phyloP scores from a whole-genome alignment of 164 flowering plant genomes.

The Vitis rupestris region DNA sequence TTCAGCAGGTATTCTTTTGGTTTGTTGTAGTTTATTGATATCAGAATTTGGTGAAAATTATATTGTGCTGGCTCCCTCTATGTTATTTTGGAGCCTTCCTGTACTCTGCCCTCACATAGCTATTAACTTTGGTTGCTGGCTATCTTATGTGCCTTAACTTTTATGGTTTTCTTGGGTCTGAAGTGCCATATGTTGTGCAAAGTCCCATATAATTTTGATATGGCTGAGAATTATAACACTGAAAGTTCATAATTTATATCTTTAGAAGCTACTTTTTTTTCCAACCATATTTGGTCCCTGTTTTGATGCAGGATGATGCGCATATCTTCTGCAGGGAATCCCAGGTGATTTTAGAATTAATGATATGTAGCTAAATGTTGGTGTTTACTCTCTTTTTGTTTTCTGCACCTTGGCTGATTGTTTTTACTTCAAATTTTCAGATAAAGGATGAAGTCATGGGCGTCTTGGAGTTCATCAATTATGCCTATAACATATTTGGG shows the following conservation, averaged over 20 bases:
- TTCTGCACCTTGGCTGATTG: background rate
- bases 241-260: background rate
- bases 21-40: background rate
- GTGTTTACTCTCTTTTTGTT: background rate
- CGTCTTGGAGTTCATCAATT: constrained; percentile 77
- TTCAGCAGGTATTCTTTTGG: constrained; percentile 77
- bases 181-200: background rate
- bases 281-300: background rate
- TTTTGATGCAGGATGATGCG: constrained; percentile 89
- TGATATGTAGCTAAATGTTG: background rate
- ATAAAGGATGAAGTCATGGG: constrained; percentile 87
- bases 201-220: background rate
- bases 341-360: constrained; percentile 53
- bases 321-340: constrained; percentile 95
- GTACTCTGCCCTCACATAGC: no score
- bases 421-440: constrained; percentile 34
- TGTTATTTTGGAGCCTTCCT: no score
- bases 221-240: background rate
- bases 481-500: constrained; percentile 73
- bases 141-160: background rate
- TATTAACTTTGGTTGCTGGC: no score
- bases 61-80: no score
- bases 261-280: background rate
- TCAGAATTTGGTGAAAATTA: background rate
- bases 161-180: background rate